A percentile compares a stretch with the other conserved stretches of the same genome.
These are phyloP conservation scores for Stipa capillata DNA, from an alignment of 176 grass and related monocot species.

Conservation along the genomic window DNA sequence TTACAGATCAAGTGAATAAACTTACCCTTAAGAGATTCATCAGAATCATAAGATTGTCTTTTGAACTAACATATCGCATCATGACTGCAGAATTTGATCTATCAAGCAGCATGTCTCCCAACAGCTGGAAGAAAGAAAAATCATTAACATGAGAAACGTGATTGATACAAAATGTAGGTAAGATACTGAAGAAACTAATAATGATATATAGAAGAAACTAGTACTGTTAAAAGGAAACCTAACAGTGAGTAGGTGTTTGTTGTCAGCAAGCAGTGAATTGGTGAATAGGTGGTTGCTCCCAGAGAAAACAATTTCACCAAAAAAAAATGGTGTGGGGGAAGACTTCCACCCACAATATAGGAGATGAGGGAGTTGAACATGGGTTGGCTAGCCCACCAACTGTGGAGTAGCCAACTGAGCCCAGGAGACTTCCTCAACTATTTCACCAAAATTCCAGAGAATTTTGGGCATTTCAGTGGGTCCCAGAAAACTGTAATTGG, in stretches of 20 bases:
- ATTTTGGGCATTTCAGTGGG: not conserved
- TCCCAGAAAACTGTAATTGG: not conserved
- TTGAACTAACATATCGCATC: conserved; percentile 93
- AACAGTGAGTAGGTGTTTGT: not conserved
- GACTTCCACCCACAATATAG: too few relatives aligned
- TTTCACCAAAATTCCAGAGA: not conserved
- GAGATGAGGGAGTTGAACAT: too few relatives aligned
- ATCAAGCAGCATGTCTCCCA: conserved; percentile 95
- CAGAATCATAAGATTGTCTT: conserved; percentile 94
- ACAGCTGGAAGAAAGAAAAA: conserved; percentile 52
- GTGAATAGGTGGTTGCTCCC: not conserved
- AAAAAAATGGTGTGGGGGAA: too few relatives aligned
- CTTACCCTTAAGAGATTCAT: conserved; percentile 97
- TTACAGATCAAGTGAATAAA: conserved; percentile 11
- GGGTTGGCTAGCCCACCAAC: too few relatives aligned
- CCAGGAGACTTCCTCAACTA: too few relatives aligned
- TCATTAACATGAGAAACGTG: conserved; percentile 13
- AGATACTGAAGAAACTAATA: not conserved
- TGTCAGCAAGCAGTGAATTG: not conserved
- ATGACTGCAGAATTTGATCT: conserved; percentile 96
- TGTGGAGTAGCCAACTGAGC: too few relatives aligned
- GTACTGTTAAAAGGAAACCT: not conserved
- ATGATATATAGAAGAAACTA: not conserved
- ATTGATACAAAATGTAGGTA: not conserved
- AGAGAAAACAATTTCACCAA: not conserved